phyloP scores from a whole-genome alignment of 192 early-diverging fungal species.

The Geranomyces variabilis region DNA sequence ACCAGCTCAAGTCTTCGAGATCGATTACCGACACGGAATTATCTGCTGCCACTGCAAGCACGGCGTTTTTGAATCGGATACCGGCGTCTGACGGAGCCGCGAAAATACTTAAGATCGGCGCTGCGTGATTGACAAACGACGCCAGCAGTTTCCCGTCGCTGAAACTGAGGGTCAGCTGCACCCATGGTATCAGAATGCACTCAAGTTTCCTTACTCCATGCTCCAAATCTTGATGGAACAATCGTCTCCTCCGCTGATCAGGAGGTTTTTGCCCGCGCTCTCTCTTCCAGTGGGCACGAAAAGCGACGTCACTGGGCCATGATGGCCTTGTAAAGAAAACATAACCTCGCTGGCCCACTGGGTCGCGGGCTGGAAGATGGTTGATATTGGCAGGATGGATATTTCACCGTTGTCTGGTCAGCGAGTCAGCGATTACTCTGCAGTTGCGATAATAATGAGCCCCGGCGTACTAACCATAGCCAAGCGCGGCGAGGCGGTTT shows the following conservation, averaged over 20 bases:
- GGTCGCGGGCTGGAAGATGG: constrained; percentile 28
- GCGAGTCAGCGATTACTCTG: not conserved
- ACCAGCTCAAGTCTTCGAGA: constrained; percentile 75
- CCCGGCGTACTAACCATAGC: constrained; percentile 58
- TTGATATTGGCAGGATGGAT: constrained; percentile 52
- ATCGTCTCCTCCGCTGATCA: constrained; percentile 70
- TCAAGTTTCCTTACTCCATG: constrained; percentile 58
- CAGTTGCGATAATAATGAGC: constrained; percentile 6
- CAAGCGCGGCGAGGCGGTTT: constrained; percentile 66
- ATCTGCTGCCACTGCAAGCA: constrained; percentile 71
- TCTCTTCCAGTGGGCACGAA: constrained; percentile 48
- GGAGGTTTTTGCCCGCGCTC: constrained; percentile 44
- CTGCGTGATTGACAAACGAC: constrained; percentile 54
- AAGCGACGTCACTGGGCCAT: constrained; percentile 63
- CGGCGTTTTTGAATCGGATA: constrained; percentile 36
- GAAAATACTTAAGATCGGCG: constrained; percentile 25
- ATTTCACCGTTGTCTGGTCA: constrained; percentile 66
- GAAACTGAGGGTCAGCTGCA: not conserved
- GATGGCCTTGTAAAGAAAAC: constrained; percentile 51
- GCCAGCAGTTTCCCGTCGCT: constrained; percentile 59
- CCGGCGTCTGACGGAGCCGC: constrained; percentile 35
- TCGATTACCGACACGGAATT: constrained; percentile 73
- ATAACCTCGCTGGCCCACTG: constrained; percentile 17
- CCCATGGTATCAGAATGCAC: not conserved
- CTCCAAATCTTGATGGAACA: constrained; percentile 76